phyloP scores from a whole-genome alignment of 768 basidiomycete genomes.

The Rubroboletus pulcherrimus region DNA sequence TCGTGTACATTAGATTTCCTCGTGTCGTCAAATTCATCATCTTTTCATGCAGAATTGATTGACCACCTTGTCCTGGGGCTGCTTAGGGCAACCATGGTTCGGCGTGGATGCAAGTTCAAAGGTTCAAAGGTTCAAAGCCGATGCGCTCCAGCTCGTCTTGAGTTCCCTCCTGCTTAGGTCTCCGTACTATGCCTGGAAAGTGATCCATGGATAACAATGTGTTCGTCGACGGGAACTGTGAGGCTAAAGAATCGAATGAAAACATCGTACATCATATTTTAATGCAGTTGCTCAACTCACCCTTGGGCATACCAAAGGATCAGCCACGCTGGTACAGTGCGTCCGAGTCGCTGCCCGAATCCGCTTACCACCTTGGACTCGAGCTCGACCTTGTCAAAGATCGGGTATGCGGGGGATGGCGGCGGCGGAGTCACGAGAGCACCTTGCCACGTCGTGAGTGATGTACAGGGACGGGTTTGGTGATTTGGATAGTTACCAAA shows the following conservation, averaged over 20 bases:
- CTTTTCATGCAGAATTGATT: neutral
- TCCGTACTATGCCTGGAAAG: neutral
- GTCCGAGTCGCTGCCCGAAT: neutral
- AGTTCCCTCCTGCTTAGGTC: neutral
- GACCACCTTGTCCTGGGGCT: neutral
- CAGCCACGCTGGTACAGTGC: neutral
- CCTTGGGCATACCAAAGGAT: slow-evolving; percentile 19
- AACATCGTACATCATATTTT: neutral
- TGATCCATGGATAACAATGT: neutral
- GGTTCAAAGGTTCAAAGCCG: too few relatives aligned
- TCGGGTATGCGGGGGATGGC: slow-evolving; percentile 52
- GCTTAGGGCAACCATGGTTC: neutral
- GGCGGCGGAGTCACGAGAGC: slow-evolving; percentile 40
- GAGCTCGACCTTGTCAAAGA: slow-evolving; percentile 56
- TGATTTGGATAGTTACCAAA: slow-evolving; percentile 38
- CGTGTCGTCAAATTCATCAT: neutral
- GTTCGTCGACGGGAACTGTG: neutral
- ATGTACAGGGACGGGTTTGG: too few relatives aligned
- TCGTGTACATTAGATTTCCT: neutral
- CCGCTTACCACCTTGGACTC: slow-evolving; percentile 52
- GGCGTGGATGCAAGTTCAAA: too few relatives aligned
- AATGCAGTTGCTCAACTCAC: neutral
- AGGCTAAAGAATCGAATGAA: neutral
- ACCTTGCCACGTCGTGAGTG: slow-evolving; percentile 29
- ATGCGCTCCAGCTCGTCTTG: neutral